Evolutionary conservation across 2,329 filamentous ascomycete species (phyloP).

Genomic region (Tolypocladium amazonense): DNA sequence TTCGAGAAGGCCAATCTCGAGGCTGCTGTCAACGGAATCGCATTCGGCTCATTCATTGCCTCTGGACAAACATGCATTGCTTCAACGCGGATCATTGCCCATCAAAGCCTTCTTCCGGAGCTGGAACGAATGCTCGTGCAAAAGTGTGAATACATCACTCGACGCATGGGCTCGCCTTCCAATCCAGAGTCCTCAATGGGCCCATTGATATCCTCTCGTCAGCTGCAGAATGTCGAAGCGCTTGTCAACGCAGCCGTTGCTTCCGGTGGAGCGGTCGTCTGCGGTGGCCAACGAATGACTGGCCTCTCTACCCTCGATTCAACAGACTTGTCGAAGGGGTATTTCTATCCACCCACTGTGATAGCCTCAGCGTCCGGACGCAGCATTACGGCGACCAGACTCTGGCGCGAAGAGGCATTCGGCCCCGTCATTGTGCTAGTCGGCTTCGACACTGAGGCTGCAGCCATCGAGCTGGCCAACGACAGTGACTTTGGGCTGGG

Average conservation of each 20-base stretch:
- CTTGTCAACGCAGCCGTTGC: conserved; percentile 55
- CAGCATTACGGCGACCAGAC: conserved; percentile 56
- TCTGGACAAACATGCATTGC: conserved; percentile 54
- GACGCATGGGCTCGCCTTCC: conserved; percentile 45
- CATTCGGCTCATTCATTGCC: conserved; percentile 45
- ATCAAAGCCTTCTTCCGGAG: conserved; percentile 53
- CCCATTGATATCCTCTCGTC: conserved; percentile 47
- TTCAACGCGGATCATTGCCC: conserved; percentile 64
- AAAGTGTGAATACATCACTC: conserved; percentile 46
- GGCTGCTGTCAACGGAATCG: conserved; percentile 58
- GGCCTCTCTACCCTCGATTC: conserved; percentile 38
- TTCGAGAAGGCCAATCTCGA: conserved; percentile 55
- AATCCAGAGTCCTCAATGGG: conserved; percentile 53
- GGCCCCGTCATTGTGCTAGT: conserved; percentile 68
- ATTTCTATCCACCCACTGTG: conserved; percentile 76
- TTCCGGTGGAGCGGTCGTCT: conserved; percentile 26
- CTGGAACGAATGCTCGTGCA: conserved; percentile 54
- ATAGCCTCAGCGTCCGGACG: conserved; percentile 42
- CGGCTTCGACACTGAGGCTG: conserved; percentile 64
- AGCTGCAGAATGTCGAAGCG: conserved; percentile 57
- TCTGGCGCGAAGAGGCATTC: conserved; percentile 75
- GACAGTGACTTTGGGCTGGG: conserved; percentile 67
- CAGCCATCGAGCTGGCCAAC: conserved; percentile 63
- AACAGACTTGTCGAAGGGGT: conserved; percentile 43
- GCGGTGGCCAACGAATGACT: conserved; percentile 37